Conservation (phyloP, 2,329 filamentous ascomycete genomes). For the Microsporum ferrugineum region DNA sequence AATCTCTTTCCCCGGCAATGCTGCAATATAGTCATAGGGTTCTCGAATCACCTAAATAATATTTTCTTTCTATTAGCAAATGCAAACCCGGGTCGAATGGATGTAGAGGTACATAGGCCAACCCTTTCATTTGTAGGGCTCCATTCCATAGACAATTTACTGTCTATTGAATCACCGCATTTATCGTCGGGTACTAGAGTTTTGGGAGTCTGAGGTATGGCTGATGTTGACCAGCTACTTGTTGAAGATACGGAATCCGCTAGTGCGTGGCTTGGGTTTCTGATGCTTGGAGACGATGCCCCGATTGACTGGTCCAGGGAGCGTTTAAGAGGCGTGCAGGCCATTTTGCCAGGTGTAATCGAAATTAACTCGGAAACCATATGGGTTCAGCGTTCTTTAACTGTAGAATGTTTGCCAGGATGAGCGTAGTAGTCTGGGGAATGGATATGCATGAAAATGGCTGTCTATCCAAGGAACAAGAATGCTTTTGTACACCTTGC, state of each 20-base stretch:
- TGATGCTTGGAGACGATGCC: not conserved
- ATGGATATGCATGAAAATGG: not conserved
- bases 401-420: not conserved
- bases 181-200: not conserved
- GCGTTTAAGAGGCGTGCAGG: not conserved
- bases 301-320: not conserved
- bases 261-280: not conserved
- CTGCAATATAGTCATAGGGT: slow-evolving; percentile 69
- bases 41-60: slow-evolving; percentile 51
- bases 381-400: not conserved
- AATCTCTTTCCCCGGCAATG: slow-evolving; percentile 53
- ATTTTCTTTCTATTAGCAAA: slow-evolving; percentile 30
- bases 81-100: not conserved
- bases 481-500: not conserved
- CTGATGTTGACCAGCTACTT: not conserved
- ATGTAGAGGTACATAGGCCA: not conserved
- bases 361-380: not conserved
- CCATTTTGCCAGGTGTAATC: not conserved
- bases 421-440: not conserved
- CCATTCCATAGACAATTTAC: not conserved
- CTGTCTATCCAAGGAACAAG: not conserved
- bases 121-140: not conserved
- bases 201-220: not conserved
- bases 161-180: not conserved
- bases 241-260: not conserved